These are phyloP conservation scores for Exophiala xenobiotica DNA, from an alignment of 2,329 filamentous ascomycete species.

Conservation along the genomic window DNA sequence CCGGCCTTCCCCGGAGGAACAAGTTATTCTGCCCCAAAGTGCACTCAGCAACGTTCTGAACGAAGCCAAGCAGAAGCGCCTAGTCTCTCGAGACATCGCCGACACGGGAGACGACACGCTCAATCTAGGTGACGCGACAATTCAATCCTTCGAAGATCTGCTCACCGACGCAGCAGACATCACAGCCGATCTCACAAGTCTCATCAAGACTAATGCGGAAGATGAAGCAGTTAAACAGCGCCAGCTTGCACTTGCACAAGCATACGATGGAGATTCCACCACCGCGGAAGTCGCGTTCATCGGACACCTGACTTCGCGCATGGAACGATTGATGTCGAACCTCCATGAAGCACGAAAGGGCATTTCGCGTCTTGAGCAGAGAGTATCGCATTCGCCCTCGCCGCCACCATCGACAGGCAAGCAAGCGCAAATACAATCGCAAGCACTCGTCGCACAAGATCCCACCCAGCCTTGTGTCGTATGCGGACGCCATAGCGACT, in stretches of 20 bases:
- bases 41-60: conserved; percentile 44
- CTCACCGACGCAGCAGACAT: conserved; percentile 32
- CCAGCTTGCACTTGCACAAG: background rate
- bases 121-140: conserved; percentile 45
- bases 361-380: conserved; percentile 40
- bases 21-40: conserved; percentile 43
- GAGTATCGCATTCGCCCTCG: conserved; percentile 32
- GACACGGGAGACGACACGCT: conserved; percentile 33
- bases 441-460: background rate
- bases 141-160: conserved; percentile 46
- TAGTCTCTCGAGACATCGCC: conserved; percentile 13
- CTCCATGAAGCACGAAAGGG: conserved; percentile 44
- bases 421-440: conserved; percentile 16
- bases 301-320: conserved; percentile 41
- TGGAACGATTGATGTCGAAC: conserved; percentile 41
- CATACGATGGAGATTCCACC: conserved; percentile 25
- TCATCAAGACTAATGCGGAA: conserved; percentile 34
- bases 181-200: conserved; percentile 26
- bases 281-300: conserved; percentile 32
- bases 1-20: conserved; percentile 31
- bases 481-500: conserved; percentile 12
- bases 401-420: conserved; percentile 7
- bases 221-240: conserved; percentile 23
- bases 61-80: conserved; percentile 36
- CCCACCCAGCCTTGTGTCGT: conserved; percentile 9